Evolutionary conservation across 805 yeast species (phyloP).

Genomic region (Starmerella davenportii): DNA sequence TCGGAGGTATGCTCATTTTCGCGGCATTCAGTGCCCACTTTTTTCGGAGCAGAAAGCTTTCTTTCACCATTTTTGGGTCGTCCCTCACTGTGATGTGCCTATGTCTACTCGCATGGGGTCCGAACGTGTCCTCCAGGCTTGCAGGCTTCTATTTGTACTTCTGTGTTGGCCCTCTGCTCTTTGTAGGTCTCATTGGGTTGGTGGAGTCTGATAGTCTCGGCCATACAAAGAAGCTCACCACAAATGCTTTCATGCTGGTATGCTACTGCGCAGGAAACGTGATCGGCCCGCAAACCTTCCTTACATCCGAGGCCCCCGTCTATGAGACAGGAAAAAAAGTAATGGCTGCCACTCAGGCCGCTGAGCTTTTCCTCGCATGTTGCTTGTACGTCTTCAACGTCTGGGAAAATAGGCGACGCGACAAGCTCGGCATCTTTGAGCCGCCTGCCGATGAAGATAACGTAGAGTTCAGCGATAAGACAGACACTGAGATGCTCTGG

Average conservation of each 20-base stretch:
- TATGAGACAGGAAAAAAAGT: constrained; percentile 42
- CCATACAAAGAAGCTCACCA: constrained; percentile 36
- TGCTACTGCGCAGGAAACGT: constrained; percentile 39
- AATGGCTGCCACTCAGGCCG: constrained; percentile 36
- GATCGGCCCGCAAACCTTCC: constrained; percentile 46
- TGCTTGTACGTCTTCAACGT: constrained; percentile 16
- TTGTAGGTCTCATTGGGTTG: constrained; percentile 15
- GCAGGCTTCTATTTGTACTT: constrained; percentile 11
- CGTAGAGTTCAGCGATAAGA: constrained; percentile 30
- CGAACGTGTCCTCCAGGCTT: constrained; percentile 9
- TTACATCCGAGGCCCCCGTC: constrained; percentile 37
- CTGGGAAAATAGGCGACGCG: constrained; percentile 18
- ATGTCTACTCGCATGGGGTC: constrained; percentile 16
- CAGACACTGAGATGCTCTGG: constrained; percentile 36
- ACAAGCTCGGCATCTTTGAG: background rate
- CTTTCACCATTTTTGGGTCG: constrained; percentile 6
- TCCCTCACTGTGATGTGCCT: constrained; percentile 6
- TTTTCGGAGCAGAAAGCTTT: constrained; percentile 5
- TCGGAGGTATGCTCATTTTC: constrained; percentile 9
- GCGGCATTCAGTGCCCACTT: constrained; percentile 6
- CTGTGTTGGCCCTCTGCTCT: constrained; percentile 5
- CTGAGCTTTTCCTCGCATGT: constrained; percentile 21
- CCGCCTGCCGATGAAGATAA: constrained; percentile 5
- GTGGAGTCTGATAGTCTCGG: constrained; percentile 36
- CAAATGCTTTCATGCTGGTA: constrained; percentile 30